Evolutionary conservation across 75 land plant genomes (phyloP).

Genomic region (Pinus taeda): DNA sequence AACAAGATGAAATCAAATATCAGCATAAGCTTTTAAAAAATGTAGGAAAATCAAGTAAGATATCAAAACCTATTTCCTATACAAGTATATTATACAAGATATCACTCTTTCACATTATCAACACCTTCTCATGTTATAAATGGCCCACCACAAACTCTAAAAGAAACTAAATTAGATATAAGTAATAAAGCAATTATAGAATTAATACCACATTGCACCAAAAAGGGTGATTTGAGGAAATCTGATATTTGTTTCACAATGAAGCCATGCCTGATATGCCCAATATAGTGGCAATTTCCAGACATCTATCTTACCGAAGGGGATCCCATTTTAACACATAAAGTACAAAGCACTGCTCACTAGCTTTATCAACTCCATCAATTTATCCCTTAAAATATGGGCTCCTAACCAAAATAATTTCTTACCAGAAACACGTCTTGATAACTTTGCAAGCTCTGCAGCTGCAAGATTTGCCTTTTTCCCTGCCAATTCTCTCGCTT

Average conservation of each 20-base stretch:
- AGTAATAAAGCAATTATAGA: background rate
- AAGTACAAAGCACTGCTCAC: background rate
- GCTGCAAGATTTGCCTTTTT: constrained; percentile 98
- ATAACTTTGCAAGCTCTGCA: constrained; percentile 90
- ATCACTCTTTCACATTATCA: background rate
- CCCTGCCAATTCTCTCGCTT: constrained; percentile 83
- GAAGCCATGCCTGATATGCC: background rate
- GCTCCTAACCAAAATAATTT: background rate
- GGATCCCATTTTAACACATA: no score
- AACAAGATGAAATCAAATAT: constrained; percentile 12
- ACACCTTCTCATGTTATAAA: background rate
- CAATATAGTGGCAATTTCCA: background rate
- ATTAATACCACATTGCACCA: background rate
- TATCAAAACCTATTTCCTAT: background rate
- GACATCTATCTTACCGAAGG: no score
- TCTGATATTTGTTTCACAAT: background rate
- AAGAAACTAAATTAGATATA: background rate
- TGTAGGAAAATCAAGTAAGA: background rate
- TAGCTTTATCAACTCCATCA: background rate
- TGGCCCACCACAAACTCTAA: background rate
- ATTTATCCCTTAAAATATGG: background rate
- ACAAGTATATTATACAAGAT: background rate
- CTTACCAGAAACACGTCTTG: constrained; percentile 75
- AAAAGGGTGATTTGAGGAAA: background rate
- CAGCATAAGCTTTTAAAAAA: constrained; percentile 1